Evolutionary conservation across 768 basidiomycete species (phyloP).

Genomic region (Imleria badia): DNA sequence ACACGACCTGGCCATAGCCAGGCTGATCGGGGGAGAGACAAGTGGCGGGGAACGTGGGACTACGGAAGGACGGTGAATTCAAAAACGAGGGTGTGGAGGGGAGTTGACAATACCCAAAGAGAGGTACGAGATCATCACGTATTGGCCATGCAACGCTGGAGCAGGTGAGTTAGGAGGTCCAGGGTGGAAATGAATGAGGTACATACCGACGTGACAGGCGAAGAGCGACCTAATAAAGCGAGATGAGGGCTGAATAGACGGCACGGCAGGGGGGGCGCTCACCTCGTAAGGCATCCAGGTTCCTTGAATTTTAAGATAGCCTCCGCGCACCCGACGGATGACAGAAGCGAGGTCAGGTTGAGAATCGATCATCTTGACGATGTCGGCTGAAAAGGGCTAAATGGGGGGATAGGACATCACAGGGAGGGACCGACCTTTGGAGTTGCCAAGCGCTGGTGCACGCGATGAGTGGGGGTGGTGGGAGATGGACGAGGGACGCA

Average conservation of each 20-base stretch:
- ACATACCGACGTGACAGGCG: constrained; percentile 75
- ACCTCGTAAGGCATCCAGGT: constrained; percentile 95
- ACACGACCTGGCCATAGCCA: constrained; percentile 82
- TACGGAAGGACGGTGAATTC: constrained; percentile 34
- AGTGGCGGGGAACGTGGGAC: constrained; percentile 80
- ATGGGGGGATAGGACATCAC: constrained; percentile 11
- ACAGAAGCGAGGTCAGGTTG: constrained; percentile 83
- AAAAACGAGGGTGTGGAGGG: background rate
- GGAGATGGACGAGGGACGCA: constrained; percentile 28
- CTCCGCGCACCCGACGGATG: constrained; percentile 81
- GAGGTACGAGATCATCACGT: constrained; percentile 79
- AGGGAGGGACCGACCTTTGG: constrained; percentile 60
- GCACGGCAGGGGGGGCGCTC: constrained; percentile 22
- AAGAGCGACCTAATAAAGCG: constrained; percentile 62
- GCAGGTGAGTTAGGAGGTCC: constrained; percentile 12
- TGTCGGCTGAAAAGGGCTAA: constrained; percentile 62
- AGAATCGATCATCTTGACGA: constrained; percentile 90
- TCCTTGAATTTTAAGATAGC: constrained; percentile 89
- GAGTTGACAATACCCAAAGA: constrained; percentile 67
- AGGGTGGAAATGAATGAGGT: constrained; percentile 12
- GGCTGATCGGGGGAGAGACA: constrained; percentile 85
- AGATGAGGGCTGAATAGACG: constrained; percentile 23
- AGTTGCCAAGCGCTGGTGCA: constrained; percentile 71
- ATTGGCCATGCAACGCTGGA: constrained; percentile 85
- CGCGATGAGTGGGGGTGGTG: constrained; percentile 11